phyloP scores from a whole-genome alignment of 345 rosid species.

The Garcia nutans region DNA sequence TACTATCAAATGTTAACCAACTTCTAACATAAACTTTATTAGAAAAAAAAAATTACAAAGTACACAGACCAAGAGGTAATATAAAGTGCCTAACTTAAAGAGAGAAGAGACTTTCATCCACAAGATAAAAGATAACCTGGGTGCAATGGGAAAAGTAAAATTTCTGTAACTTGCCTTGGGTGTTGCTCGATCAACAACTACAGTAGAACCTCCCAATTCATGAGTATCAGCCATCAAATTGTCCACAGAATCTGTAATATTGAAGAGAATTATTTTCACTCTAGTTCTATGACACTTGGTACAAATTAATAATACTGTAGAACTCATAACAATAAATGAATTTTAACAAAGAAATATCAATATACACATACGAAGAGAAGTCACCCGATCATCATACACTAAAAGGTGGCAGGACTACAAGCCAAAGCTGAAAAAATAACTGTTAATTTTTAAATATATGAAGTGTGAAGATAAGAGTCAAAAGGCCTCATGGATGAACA shows the following conservation, averaged over 20 bases:
- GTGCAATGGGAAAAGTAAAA: background rate
- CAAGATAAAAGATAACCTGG: background rate
- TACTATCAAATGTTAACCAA: background rate
- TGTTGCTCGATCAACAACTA: conserved; percentile 95
- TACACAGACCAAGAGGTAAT: background rate
- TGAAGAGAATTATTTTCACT: conserved; percentile 5
- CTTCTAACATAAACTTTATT: background rate
- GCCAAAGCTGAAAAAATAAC: background rate
- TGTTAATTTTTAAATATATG: background rate
- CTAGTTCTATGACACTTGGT: background rate
- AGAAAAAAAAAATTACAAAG: background rate
- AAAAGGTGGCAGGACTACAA: background rate
- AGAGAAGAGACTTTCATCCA: background rate
- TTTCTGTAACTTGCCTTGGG: conserved; percentile 60
- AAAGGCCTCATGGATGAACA: background rate
- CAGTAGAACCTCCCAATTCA: conserved; percentile 85
- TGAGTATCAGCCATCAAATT: conserved; percentile 84
- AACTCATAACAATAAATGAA: background rate
- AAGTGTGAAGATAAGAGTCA: background rate
- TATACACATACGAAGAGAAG: background rate
- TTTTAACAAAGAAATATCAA: background rate
- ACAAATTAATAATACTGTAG: background rate
- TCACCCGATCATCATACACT: background rate
- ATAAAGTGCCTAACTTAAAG: background rate
- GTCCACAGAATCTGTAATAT: conserved; percentile 76